These are phyloP conservation scores for Saccharomyces hybrid DNA, from an alignment of 1,139 yeast species.

Conservation along the genomic window DNA sequence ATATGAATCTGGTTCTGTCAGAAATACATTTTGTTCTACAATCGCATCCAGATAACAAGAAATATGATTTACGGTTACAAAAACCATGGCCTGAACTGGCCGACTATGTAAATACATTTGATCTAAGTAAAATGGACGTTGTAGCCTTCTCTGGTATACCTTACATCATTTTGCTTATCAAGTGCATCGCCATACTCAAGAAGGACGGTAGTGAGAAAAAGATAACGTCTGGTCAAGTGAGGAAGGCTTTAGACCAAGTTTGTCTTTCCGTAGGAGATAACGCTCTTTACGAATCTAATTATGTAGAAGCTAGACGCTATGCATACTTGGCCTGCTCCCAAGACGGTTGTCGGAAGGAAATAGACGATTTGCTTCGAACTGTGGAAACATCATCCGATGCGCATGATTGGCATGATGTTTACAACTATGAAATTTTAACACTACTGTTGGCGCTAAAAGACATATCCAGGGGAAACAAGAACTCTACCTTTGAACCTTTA, in stretches of 20 bases:
- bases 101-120: slow-evolving; percentile 43
- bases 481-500: slow-evolving; percentile 27
- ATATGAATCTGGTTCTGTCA: slow-evolving; percentile 43
- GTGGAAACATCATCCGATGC: not conserved
- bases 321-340: slow-evolving; percentile 42
- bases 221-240: not conserved
- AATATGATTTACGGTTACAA: slow-evolving; percentile 64
- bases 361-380: not conserved
- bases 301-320: slow-evolving; percentile 60
- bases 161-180: slow-evolving; percentile 55
- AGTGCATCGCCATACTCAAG: slow-evolving; percentile 38
- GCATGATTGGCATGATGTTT: slow-evolving; percentile 7
- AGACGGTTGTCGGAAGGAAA: not conserved
- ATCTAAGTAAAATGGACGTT: slow-evolving; percentile 37
- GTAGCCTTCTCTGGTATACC: slow-evolving; percentile 65
- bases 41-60: slow-evolving; percentile 59
- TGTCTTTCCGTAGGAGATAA: slow-evolving; percentile 13
- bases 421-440: slow-evolving; percentile 48
- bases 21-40: slow-evolving; percentile 61
- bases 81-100: slow-evolving; percentile 70
- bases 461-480: slow-evolving; percentile 37
- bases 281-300: slow-evolving; percentile 46
- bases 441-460: slow-evolving; percentile 46
- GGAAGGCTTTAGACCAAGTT: not conserved
- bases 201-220: not conserved